Evolutionary conservation across 2,329 filamentous ascomycete species (phyloP).

Genomic region (Sphaerulina musiva): DNA sequence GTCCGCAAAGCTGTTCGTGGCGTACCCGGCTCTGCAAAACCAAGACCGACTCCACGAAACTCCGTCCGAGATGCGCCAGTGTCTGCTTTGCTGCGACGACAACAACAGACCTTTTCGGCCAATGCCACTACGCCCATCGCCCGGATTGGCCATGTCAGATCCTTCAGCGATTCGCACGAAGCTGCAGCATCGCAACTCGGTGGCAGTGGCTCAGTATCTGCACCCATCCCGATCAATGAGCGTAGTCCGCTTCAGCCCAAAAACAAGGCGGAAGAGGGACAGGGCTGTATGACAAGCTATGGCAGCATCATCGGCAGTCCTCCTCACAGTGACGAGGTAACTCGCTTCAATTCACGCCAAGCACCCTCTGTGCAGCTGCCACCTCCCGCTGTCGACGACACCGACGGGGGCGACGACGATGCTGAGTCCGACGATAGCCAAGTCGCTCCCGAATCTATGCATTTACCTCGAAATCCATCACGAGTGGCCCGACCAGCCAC

Average conservation of each 20-base stretch:
- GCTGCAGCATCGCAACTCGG: not conserved
- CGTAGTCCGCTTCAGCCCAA: constrained; percentile 26
- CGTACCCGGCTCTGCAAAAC: constrained; percentile 5
- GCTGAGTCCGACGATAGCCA: constrained; percentile 10
- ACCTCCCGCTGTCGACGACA: constrained; percentile 49
- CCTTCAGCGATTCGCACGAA: constrained; percentile 11
- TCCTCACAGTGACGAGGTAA: constrained; percentile 26
- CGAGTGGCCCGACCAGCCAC: not conserved
- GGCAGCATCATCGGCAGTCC: constrained; percentile 58
- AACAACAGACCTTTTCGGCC: constrained; percentile 5
- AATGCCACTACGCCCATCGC: not conserved
- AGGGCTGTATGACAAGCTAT: constrained; percentile 46
- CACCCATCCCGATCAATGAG: constrained; percentile 22
- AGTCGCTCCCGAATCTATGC: constrained; percentile 3
- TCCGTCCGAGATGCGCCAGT: constrained; percentile 14
- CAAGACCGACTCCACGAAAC: constrained; percentile 9
- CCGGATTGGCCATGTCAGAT: constrained; percentile 8
- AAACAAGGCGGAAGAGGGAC: constrained; percentile 7
- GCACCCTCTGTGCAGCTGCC: constrained; percentile 54
- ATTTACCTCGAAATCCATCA: not conserved
- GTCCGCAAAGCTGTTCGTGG: constrained; percentile 9
- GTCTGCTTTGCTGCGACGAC: constrained; percentile 7
- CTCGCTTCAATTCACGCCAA: constrained; percentile 19
- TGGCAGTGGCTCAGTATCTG: not conserved
- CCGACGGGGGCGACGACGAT: constrained; percentile 8